Base-by-base conservation (phyloP, 805 yeast genomes). In the Candida insectalens region DNA sequence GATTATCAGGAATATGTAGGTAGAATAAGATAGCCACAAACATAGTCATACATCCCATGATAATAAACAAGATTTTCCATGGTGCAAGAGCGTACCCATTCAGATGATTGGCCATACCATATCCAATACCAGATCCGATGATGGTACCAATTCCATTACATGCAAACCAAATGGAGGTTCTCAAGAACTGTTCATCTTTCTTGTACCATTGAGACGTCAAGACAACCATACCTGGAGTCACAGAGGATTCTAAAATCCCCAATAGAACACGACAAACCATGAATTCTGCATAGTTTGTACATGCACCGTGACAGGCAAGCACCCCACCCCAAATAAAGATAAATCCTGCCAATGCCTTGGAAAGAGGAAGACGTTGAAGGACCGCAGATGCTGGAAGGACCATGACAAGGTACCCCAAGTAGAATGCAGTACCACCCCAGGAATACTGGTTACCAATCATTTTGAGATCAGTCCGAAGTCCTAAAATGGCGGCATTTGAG, bases 21-120 rank as follows among this genome's bases (percentile, higher is more conserved):
- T 40, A 44, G 23, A 47, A 42, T 9, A 45, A 38, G 5, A 67
- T 36, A 4, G 81, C 82, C 27, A 74, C 49, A 7, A 67, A 45
- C 5, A 75, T 53, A 4, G 83, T 75, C 45, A 71, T 61, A 8
- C 63, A 53, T 17, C 88, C 89, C 27, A 73, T 66, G 25, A 77
- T 61, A 38, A 78, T 55, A 48, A 69, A 79, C 8, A 76, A 53
- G 7, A 71, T 54, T 45, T 71, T 71, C 88, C 87, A 80, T 3
- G 77, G 65, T 3, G 53, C 60, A 12, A 74, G 55, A 28, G 27
- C 8, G 7, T 21, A 27, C 10, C 35, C 15, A 13, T 22, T 34
- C 12, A 19, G 59, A 69, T 14, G 51, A 31, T n/a, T 51, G 55
- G 58, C 63, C 6, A 74, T 54, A n/a, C 64, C 41, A 46, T 62